Evolutionary conservation across 139 green algal genomes (phyloP).

Genomic region (Coelastrella sp.): DNA sequence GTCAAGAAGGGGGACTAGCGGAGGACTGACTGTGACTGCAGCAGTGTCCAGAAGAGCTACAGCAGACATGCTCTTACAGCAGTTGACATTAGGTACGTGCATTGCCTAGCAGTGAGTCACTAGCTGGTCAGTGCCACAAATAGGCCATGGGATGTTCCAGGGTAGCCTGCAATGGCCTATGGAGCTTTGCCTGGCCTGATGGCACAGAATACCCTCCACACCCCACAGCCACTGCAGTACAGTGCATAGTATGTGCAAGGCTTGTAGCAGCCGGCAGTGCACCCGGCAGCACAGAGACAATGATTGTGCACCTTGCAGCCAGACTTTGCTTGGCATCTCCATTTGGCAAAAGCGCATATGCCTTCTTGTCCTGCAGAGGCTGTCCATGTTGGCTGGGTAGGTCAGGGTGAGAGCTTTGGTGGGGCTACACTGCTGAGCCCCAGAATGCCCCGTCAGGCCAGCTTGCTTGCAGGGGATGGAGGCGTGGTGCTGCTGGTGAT

Average conservation of each 20-base stretch:
- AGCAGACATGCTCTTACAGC: not conserved
- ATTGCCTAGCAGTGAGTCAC: not conserved
- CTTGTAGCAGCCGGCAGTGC: not conserved
- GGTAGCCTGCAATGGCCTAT: not conserved
- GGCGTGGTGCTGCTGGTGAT: conserved; percentile 16
- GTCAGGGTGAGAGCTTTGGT: conserved; percentile 34
- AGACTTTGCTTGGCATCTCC: not conserved
- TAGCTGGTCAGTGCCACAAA: not conserved
- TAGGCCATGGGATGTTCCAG: not conserved
- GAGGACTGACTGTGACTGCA: not conserved
- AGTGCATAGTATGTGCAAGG: not conserved
- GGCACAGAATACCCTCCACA: too few relatives aligned
- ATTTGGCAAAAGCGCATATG: not conserved
- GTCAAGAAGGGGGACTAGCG: not conserved
- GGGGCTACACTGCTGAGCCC: conserved; percentile 37
- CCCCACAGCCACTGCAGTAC: too few relatives aligned
- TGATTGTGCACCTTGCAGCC: not conserved
- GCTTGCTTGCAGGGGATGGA: conserved; percentile 29
- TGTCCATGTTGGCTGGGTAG: conserved; percentile 32
- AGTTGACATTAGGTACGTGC: not conserved
- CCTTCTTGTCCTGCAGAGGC: conserved; percentile 17
- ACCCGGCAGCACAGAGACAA: not conserved
- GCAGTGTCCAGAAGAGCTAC: not conserved
- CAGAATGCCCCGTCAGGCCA: not conserved
- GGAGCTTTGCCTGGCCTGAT: too few relatives aligned